These are phyloP conservation scores for Arachnomyces sp. DNA, from an alignment of 2,329 filamentous ascomycete genomes.

Conservation along the genomic window DNA sequence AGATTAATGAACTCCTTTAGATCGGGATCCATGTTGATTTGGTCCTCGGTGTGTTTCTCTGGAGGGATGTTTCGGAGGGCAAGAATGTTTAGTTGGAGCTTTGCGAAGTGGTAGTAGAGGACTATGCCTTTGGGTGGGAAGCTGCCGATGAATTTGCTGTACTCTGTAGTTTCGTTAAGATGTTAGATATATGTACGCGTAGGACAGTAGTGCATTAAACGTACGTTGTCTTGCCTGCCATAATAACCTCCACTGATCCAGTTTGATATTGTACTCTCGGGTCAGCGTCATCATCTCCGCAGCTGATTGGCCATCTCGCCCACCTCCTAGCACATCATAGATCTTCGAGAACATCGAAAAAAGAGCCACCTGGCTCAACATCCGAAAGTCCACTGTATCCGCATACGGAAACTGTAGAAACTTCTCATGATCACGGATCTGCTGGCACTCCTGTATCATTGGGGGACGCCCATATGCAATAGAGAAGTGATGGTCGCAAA, in stretches of 20 bases:
- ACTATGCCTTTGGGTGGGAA: constrained; percentile 15
- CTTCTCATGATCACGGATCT: constrained; percentile 19
- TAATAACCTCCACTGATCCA: too few species aligned
- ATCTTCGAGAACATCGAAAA: constrained; percentile 26
- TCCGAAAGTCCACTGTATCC: constrained; percentile 25
- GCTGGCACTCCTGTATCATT: constrained; percentile 28
- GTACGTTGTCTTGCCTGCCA: too few species aligned
- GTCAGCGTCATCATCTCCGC: too few species aligned
- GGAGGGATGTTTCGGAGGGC: too few species aligned
- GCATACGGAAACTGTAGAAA: constrained; percentile 24
- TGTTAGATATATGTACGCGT: constrained; percentile 5
- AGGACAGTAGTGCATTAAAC: not conserved
- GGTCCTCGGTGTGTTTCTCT: constrained; percentile 14
- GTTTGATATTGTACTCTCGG: too few species aligned
- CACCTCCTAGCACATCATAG: constrained; percentile 26
- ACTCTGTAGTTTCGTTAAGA: constrained; percentile 23
- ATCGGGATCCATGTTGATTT: constrained; percentile 11
- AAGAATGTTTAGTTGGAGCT: too few species aligned
- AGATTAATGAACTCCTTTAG: constrained; percentile 7
- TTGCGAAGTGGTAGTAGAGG: too few species aligned
- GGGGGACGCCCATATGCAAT: constrained; percentile 30
- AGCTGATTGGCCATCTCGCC: too few species aligned
- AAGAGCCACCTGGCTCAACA: constrained; percentile 28
- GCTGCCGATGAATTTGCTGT: constrained; percentile 17
- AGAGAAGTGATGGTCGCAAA: constrained; percentile 33